Evolutionary conservation across 768 basidiomycete genomes (phyloP).

Genomic region (Daedaleopsis sinensis): DNA sequence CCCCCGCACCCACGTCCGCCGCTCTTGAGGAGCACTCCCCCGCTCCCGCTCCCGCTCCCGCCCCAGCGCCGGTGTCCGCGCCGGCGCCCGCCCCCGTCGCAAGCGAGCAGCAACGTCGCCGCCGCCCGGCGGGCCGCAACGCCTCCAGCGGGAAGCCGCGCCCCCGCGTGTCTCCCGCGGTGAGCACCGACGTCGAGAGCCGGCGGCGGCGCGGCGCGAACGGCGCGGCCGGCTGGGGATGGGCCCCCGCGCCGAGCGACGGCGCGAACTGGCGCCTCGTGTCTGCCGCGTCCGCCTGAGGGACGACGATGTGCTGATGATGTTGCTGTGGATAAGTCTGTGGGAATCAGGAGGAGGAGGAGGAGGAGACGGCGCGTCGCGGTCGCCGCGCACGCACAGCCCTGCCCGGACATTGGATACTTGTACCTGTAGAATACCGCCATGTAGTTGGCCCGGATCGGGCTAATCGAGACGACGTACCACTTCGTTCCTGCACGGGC

Average conservation of each 20-base stretch:
- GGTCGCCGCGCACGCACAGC: no score
- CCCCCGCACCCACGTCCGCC: not conserved
- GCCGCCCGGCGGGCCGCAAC: slow-evolving; percentile 19
- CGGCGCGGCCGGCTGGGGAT: slow-evolving; percentile 21
- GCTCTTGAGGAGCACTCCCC: not conserved
- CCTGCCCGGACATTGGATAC: no score
- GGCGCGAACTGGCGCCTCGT: not conserved
- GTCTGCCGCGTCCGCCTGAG: no score
- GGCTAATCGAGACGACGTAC: no score
- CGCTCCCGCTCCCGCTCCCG: not conserved
- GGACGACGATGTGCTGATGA: no score
- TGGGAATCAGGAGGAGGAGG: no score
- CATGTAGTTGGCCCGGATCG: no score
- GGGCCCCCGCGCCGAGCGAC: slow-evolving; percentile 8
- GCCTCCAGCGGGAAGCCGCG: not conserved
- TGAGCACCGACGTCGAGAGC: slow-evolving; percentile 19
- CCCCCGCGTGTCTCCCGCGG: slow-evolving; percentile 6
- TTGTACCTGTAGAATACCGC: no score
- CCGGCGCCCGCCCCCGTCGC: not conserved
- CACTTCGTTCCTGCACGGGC: no score
- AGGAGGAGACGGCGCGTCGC: no score
- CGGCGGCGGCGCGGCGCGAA: slow-evolving; percentile 16
- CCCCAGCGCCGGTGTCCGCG: not conserved
- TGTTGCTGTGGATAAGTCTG: no score
- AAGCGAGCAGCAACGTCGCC: slow-evolving; percentile 13